Conservation (phyloP, 73 alveolate species). For the Stentor roeselii region DNA sequence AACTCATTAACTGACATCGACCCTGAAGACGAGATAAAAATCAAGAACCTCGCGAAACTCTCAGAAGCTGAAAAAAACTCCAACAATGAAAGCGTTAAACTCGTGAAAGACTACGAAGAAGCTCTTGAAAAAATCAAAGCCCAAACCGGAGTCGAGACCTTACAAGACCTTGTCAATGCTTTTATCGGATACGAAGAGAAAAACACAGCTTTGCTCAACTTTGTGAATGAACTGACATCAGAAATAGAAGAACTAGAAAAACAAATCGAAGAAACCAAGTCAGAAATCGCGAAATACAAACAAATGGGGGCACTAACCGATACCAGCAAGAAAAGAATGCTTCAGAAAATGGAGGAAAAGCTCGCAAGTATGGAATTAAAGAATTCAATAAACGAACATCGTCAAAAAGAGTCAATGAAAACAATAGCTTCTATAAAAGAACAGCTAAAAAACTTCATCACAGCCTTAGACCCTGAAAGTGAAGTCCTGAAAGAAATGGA, state of each 20-base stretch:
- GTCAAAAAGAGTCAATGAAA: constrained; percentile 37
- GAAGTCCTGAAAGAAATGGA: constrained; percentile 52
- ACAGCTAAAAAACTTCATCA: constrained; percentile 28
- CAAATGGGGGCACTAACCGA: constrained; percentile 60
- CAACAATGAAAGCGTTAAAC: constrained; percentile 46
- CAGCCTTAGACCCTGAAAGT: constrained; percentile 15
- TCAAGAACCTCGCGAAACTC: constrained; percentile 31
- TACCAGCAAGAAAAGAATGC: constrained; percentile 51
- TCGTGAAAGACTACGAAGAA: constrained; percentile 60
- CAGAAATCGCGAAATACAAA: constrained; percentile 36
- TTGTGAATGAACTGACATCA: constrained; percentile 33
- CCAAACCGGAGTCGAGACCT: constrained; percentile 55
- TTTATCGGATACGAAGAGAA: constrained; percentile 57
- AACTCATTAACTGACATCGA: constrained; percentile 19
- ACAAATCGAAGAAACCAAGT: constrained; percentile 28
- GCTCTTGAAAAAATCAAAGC: constrained; percentile 59
- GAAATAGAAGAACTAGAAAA: constrained; percentile 44
- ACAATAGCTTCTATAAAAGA: constrained; percentile 47
- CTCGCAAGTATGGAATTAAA: constrained; percentile 29
- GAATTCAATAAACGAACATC: constrained; percentile 15
- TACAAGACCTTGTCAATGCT: constrained; percentile 55
- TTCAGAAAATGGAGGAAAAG: constrained; percentile 66
- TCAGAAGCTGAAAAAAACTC: constrained; percentile 20
- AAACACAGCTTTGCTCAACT: constrained; percentile 37
- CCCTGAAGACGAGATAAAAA: constrained; percentile 26